Evolutionary conservation across 2,329 filamentous ascomycete species (phyloP), one percentile per base, ranked within the genome.

Genomic region (Aspergillus candidus): DNA sequence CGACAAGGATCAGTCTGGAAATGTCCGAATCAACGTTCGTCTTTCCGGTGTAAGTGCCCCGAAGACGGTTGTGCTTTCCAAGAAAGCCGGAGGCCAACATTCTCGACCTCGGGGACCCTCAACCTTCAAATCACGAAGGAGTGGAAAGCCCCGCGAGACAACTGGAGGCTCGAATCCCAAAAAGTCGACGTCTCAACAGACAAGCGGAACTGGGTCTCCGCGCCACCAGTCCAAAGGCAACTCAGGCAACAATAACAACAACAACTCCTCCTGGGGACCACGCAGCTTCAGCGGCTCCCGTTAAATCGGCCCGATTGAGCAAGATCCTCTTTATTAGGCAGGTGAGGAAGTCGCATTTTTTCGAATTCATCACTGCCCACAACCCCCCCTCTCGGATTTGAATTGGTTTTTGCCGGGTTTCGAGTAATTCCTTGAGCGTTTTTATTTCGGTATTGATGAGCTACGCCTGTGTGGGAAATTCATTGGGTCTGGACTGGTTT

Each of bases 1-100:
- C 40, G 72, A 68, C 41, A 67, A 52, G 44, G 67, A 65, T 54
- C 60, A 54, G 47, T 66, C 59, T 47, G 58, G 57, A 41, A 64
- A 62, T 33, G 41, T 55, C 42, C 70, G 62, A 13, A 63, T 72
- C 36, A 58, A 63, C 13, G 70, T 79, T 49, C 69, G 69, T 32
- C 57, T 78, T 15, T 74, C 75, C 8, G 75, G 73, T 6, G 67
- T 71, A 52, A 48, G 60, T 2, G 64, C 68, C 27, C 50, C 65
- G 4, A 77, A 70, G 50, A 65, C 58, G 1, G 50, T 76, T 13
- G 60, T 52, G 35, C 55, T 72, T 31, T 63, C 60, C 6, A 59
- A 62, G 41, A 70, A 68, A 46, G 41, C 49, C 38, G 53, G 50
- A 11, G 50, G 47, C 32, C 54, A 51, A 37, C 40, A 43, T 8